These are phyloP conservation scores for Aspergillus terreus DNA, from an alignment of 2,329 filamentous ascomycete species.

Conservation along the genomic window DNA sequence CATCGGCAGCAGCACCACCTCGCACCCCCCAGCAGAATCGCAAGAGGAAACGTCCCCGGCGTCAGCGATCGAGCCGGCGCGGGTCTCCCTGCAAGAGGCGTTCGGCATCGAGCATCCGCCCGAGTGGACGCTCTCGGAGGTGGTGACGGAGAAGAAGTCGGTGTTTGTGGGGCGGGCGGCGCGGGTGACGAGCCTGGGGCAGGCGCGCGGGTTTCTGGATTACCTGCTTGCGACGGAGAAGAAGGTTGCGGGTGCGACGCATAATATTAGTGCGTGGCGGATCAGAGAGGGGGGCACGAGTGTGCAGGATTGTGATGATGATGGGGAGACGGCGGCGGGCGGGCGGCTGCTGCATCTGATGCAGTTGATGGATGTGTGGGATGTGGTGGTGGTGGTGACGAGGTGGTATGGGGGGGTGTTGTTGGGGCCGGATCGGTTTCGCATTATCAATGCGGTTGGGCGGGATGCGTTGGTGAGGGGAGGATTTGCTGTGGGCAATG, in stretches of 20 bases:
- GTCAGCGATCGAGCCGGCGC: constrained; percentile 21
- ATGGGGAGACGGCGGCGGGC: constrained; percentile 91
- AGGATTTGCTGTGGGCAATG: constrained; percentile 59
- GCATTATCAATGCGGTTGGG: constrained; percentile 81
- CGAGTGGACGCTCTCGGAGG: constrained; percentile 70
- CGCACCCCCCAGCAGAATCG: background rate
- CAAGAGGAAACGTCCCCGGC: constrained; percentile 8
- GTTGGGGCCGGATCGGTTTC: constrained; percentile 83
- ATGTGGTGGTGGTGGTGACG: constrained; percentile 87
- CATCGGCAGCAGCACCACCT: constrained; percentile 27
- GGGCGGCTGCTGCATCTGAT: constrained; percentile 80
- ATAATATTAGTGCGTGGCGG: constrained; percentile 94
- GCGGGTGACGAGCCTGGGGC: constrained; percentile 62
- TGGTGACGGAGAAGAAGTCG: constrained; percentile 77
- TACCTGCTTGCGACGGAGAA: constrained; percentile 79
- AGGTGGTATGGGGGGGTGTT: constrained; percentile 93
- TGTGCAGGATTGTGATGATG: constrained; percentile 92
- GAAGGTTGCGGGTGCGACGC: constrained; percentile 79
- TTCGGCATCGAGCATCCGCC: constrained; percentile 42
- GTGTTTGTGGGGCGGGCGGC: constrained; percentile 80
- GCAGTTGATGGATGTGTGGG: constrained; percentile 93
- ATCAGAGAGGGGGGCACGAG: constrained; percentile 59
- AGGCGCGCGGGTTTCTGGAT: constrained; percentile 68
- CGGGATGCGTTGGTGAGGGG: constrained; percentile 79
- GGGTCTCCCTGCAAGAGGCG: constrained; percentile 25